phyloP scores from a whole-genome alignment of 75 land plant species.

The Sequoiadendron giganteum region DNA sequence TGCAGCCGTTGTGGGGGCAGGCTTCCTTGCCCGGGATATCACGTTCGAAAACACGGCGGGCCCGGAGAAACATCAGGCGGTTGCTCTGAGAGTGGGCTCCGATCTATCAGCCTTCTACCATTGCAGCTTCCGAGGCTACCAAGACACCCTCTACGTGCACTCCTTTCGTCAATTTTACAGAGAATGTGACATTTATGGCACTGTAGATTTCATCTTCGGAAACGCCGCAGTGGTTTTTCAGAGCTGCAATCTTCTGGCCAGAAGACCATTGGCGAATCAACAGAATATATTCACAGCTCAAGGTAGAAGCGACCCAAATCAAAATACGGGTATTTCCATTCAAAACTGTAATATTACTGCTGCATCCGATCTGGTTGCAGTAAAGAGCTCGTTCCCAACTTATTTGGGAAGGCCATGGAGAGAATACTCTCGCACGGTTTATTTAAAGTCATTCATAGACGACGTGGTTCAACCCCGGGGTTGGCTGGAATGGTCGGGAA shows the following conservation, averaged over 20 bases:
- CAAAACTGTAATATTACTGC: no score
- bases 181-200: constrained; percentile 23
- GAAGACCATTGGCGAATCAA: constrained; percentile 40
- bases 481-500: constrained; percentile 72
- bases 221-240: no score
- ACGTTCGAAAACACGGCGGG: constrained; percentile 67
- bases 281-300: constrained; percentile 62
- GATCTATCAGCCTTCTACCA: constrained; percentile 46
- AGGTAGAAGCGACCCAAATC: constrained; percentile 51
- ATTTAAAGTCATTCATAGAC: constrained; percentile 38
- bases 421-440: constrained; percentile 59
- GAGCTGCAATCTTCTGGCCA: constrained; percentile 22
- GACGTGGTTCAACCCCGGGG: constrained; percentile 60
- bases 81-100: constrained; percentile 48
- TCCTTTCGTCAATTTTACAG: not conserved
- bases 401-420: constrained; percentile 82
- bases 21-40: constrained; percentile 48
- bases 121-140: constrained; percentile 54
- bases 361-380: constrained; percentile 33
- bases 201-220: no score
- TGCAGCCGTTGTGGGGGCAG: constrained; percentile 40
- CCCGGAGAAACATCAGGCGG: constrained; percentile 49
- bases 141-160: no score
- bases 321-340: constrained; percentile 51
- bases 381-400: constrained; percentile 15